Conservation (phyloP, 768 basidiomycete species). For the Agrocybe chaxingu region DNA sequence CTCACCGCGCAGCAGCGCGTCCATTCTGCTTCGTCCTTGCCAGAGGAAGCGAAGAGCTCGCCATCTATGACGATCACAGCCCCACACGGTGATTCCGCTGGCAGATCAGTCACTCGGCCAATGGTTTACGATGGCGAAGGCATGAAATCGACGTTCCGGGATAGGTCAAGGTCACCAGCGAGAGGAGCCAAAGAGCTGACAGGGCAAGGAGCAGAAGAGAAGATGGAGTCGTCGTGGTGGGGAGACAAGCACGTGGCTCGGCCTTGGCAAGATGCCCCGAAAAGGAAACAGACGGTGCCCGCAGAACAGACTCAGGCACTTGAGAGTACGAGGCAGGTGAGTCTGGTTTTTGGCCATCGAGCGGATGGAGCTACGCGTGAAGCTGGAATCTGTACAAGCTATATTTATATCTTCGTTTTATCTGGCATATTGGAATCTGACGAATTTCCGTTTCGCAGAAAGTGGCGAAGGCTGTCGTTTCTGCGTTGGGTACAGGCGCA, state of each 20-base stretch:
- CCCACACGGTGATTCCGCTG: conserved; percentile 7
- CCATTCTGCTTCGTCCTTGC: conserved; percentile 3
- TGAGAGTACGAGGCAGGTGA: conserved; percentile 32
- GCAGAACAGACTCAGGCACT: conserved; percentile 37
- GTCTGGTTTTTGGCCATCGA: conserved; percentile 3
- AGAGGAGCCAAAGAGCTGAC: conserved; percentile 4
- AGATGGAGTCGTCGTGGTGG: conserved; percentile 21
- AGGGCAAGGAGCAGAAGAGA: conserved; percentile 9
- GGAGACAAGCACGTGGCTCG: conserved; percentile 23
- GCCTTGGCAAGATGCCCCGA: conserved; percentile 26
- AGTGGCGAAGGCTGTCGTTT: conserved; percentile 33
- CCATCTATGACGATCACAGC: conserved; percentile 3
- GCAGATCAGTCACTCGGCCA: conserved; percentile 7
- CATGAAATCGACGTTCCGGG: conserved; percentile 16
- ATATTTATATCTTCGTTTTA: neutral
- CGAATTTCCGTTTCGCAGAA: conserved; percentile 17
- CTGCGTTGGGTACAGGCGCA: conserved; percentile 38
- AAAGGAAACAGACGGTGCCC: conserved; percentile 31
- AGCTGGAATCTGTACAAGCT: neutral
- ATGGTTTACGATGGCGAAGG: conserved; percentile 7
- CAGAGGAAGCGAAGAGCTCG: neutral
- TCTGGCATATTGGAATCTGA: neutral
- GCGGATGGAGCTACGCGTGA: neutral
- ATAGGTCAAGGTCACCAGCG: conserved; percentile 20
- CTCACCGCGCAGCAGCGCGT: neutral